A percentile compares a stretch with the other conserved stretches of the same genome.
Conservation (phyloP, 2,329 filamentous ascomycete species). For the Phoma sp. region DNA sequence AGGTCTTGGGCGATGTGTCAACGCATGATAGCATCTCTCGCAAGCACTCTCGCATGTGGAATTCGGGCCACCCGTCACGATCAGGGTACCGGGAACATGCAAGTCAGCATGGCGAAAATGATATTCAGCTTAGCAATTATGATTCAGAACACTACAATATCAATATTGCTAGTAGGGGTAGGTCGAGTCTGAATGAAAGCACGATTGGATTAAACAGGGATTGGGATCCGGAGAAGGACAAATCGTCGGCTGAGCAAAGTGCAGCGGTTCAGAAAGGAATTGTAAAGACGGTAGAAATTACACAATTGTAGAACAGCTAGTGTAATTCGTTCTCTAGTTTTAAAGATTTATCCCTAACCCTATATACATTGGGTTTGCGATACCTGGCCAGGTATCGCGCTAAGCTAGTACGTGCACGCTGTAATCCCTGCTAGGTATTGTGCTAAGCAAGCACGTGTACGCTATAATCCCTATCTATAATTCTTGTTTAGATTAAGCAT, state of each 20-base stretch:
- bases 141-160: constrained; percentile 12
- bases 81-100: constrained; percentile 20
- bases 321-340: no score
- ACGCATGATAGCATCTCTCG: constrained; percentile 15
- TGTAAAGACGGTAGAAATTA: background rate
- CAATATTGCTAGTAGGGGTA: constrained; percentile 5
- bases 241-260: background rate
- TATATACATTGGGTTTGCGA: no score
- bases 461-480: no score
- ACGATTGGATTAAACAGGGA: constrained; percentile 16
- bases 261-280: background rate
- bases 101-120: constrained; percentile 16
- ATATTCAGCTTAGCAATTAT: constrained; percentile 16
- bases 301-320: background rate
- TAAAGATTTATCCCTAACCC: no score
- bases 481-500: no score
- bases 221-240: constrained; percentile 14
- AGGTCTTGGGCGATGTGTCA: constrained; percentile 20
- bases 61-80: constrained; percentile 12
- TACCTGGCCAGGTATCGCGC: no score
- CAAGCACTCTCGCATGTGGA: constrained; percentile 22
- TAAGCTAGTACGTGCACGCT: no score
- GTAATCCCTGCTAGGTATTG: no score
- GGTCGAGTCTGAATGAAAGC: constrained; percentile 18
- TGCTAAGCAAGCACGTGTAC: no score